A percentile compares a stretch with the other conserved stretches of the same genome.
Evolutionary conservation across 345 rosid genomes (phyloP).

Genomic region (Bretschneidera sinensis): DNA sequence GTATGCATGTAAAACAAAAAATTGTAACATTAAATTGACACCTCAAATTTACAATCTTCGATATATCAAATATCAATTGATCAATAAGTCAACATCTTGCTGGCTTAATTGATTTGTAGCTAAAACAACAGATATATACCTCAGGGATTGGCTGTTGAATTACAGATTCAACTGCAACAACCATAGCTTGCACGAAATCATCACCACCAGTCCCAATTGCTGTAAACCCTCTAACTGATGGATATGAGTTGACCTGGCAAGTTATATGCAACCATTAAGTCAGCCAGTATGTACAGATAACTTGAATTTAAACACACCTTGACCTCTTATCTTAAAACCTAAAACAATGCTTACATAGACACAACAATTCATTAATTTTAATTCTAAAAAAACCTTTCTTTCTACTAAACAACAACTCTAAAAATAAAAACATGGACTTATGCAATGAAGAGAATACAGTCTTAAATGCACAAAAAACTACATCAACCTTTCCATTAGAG

Average conservation of each 20-base stretch:
- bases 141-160: constrained; percentile 77
- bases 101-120: constrained; percentile 12
- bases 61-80: background rate
- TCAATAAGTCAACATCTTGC: background rate
- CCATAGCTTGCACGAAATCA: constrained; percentile 95
- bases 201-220: constrained; percentile 98
- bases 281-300: background rate
- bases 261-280: constrained; percentile 10
- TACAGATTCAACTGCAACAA: constrained; percentile 95
- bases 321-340: background rate
- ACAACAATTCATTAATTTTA: too few species aligned
- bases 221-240: constrained; percentile 90
- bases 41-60: background rate
- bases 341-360: too few species aligned
- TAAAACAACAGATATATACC: constrained; percentile 38
- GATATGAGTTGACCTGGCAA: constrained; percentile 84
- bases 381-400: too few species aligned
- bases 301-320: background rate
- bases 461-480: background rate
- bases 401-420: too few species aligned
- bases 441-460: background rate
- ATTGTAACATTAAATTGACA: background rate
- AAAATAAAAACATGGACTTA: too few species aligned
- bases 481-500: background rate
- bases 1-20: too few species aligned